These are phyloP conservation scores for Furcasterigmium sp. DNA, from an alignment of 2,329 filamentous ascomycete genomes.

Conservation along the genomic window DNA sequence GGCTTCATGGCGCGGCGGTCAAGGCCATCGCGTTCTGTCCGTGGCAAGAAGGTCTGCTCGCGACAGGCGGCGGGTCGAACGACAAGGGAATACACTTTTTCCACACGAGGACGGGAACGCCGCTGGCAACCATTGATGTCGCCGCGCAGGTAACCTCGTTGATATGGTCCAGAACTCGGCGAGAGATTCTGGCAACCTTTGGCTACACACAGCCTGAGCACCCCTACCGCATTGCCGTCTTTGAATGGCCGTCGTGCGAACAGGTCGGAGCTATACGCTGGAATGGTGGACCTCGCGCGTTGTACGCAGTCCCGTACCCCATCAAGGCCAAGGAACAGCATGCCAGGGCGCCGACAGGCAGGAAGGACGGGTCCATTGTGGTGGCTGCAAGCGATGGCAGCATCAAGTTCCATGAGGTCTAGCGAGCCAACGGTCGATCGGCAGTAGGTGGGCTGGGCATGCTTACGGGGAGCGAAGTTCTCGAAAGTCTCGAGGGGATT, in stretches of 20 bases:
- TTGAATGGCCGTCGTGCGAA: slow-evolving; percentile 87
- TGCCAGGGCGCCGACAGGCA: slow-evolving; percentile 14
- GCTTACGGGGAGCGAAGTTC: slow-evolving; percentile 77
- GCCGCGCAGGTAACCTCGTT: slow-evolving; percentile 90
- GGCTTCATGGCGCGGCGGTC: slow-evolving; percentile 79
- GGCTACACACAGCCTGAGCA: slow-evolving; percentile 91
- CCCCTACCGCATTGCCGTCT: slow-evolving; percentile 82
- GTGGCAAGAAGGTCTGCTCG: slow-evolving; percentile 82
- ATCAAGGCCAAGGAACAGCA: slow-evolving; percentile 24
- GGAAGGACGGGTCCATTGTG: slow-evolving; percentile 64
- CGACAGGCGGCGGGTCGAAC: slow-evolving; percentile 88
- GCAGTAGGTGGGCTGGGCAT: slow-evolving; percentile 51
- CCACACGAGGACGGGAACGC: slow-evolving; percentile 76
- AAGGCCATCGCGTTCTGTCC: slow-evolving; percentile 97
- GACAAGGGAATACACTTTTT: slow-evolving; percentile 97
- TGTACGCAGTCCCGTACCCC: slow-evolving; percentile 86
- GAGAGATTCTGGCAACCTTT: slow-evolving; percentile 90
- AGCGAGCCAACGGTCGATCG: slow-evolving; percentile 59
- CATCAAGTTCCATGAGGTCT: slow-evolving; percentile 94
- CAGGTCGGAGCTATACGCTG: slow-evolving; percentile 82
- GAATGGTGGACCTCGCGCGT: slow-evolving; percentile 71
- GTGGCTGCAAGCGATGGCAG: slow-evolving; percentile 88
- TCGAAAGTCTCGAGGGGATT: slow-evolving; percentile 77
- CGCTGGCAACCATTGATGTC: slow-evolving; percentile 85
- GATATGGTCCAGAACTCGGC: slow-evolving; percentile 79